Evolutionary conservation across 495 filamentous ascomycete species (phyloP), one percentile per base, ranked within the genome.

Genomic region (Talaromyces stipitatus): DNA sequence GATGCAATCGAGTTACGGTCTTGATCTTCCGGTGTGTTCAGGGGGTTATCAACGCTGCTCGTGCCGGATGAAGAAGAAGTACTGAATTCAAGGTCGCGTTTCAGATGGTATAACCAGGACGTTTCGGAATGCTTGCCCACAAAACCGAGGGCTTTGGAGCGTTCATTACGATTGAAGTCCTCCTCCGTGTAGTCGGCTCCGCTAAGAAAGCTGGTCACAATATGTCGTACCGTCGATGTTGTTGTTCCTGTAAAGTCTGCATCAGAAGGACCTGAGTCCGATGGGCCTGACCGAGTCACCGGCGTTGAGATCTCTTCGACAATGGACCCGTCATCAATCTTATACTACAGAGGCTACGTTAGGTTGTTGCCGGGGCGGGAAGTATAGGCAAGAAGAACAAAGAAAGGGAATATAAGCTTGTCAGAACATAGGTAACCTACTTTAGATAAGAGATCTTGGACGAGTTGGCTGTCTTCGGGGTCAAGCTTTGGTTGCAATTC

Each of bases 41-140:
- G 12, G 24, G 14, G 23, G 18, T 38, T 11, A 7, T 26, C 23
- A 38, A 24, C 26, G 48, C 60, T 0, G 54, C 24, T 26, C 20
- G 24, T 48, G n/a, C n/a, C n/a, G 20, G 45, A 11, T 4, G 20
- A 20, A 6, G 24, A 11, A 20, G 24, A 50, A 26, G 20, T 58
- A 14, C 60, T 61, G 24, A 66, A 61, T n/a, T 72, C 69, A 18
- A 77, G 65, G 9, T 68, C 62, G 46, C 67, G 66, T 60, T 74
- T 71, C 48, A 77, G 63, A 62, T 72, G 67, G 64, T 81, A 79
- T 32, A 86, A 68, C 85, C 85, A 87, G 46, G 73, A 71, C 20
- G 85, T 69, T 53, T 84, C 82, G 3, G 83, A 86, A 50, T 79
- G 82, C 58, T 83, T 84, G 27, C 85, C 85, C 45, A 86, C 69